These are phyloP conservation scores for Chalciporus sp. DNA, from an alignment of 1,284 basidiomycete species.

Conservation along the genomic window DNA sequence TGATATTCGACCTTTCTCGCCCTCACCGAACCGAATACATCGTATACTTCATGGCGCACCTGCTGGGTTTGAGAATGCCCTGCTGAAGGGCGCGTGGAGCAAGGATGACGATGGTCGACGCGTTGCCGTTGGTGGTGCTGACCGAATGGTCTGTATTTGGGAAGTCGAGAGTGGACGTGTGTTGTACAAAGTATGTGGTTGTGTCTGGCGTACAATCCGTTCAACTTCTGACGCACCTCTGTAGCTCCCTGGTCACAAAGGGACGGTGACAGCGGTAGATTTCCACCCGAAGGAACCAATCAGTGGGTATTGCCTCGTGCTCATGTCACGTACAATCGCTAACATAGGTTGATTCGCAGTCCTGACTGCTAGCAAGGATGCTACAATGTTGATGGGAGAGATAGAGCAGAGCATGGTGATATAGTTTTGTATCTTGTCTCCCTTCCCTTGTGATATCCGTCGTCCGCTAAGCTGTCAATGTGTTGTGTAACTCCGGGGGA, in stretches of 20 bases:
- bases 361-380: slow-evolving; percentile 86
- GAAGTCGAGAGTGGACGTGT: slow-evolving; percentile 86
- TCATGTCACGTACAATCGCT: slow-evolving; percentile 1
- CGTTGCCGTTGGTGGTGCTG: slow-evolving; percentile 79
- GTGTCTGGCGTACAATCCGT: not conserved
- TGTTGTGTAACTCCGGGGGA: not conserved
- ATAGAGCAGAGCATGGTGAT: slow-evolving; percentile 54
- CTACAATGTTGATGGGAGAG: slow-evolving; percentile 87
- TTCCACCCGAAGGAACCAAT: slow-evolving; percentile 94
- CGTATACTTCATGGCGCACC: slow-evolving; percentile 82
- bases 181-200: slow-evolving; percentile 74
- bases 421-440: slow-evolving; percentile 10
- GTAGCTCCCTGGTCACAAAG: slow-evolving; percentile 90
- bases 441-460: not conserved
- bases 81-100: slow-evolving; percentile 83
- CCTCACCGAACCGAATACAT: slow-evolving; percentile 78
- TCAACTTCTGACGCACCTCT: not conserved
- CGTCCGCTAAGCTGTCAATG: slow-evolving; percentile 1
- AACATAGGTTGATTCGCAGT: slow-evolving; percentile 43
- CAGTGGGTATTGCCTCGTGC: slow-evolving; percentile 49
- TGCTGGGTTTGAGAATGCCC: slow-evolving; percentile 86
- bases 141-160: slow-evolving; percentile 90
- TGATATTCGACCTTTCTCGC: slow-evolving; percentile 89
- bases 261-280: slow-evolving; percentile 87
- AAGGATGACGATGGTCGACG: slow-evolving; percentile 71